Conservation (phyloP, 192 early-diverging fungal species). For the Obelidium mucronatum region DNA sequence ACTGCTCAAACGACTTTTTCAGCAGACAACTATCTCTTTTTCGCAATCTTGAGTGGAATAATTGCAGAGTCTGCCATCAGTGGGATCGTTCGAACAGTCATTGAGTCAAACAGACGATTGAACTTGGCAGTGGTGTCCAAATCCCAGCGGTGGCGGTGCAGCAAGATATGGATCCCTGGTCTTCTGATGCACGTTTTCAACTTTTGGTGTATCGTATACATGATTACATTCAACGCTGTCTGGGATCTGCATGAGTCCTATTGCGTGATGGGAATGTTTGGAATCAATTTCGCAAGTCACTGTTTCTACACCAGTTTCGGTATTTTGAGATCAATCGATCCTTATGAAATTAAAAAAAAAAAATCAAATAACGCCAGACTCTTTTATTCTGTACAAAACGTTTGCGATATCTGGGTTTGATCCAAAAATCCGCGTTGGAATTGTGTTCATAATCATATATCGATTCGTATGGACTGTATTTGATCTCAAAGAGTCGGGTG, state of each 20-base stretch:
- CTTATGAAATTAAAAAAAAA: too few species aligned
- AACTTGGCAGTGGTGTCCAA: too few species aligned
- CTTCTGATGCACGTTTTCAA: not conserved
- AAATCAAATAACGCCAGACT: not conserved
- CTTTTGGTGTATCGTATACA: not conserved
- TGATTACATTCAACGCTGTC: not conserved
- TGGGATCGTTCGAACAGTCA: too few species aligned
- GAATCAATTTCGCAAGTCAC: not conserved
- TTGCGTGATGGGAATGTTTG: not conserved
- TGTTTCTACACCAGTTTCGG: not conserved
- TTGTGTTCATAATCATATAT: not conserved
- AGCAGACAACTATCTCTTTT: too few species aligned
- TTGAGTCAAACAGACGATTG: too few species aligned
- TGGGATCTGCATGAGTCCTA: not conserved
- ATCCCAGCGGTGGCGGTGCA: too few species aligned
- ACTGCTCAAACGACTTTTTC: too few species aligned
- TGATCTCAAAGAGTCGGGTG: not conserved
- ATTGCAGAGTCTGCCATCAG: too few species aligned
- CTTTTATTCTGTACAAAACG: not conserved
- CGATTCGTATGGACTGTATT: not conserved
- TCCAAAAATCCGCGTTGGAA: not conserved
- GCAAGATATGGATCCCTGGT: not conserved
- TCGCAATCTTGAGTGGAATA: too few species aligned
- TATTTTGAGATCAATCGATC: too few species aligned
- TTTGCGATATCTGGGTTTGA: not conserved